Base-by-base conservation (phyloP, 129 eudicot genomes). In the Calendula officinalis region DNA sequence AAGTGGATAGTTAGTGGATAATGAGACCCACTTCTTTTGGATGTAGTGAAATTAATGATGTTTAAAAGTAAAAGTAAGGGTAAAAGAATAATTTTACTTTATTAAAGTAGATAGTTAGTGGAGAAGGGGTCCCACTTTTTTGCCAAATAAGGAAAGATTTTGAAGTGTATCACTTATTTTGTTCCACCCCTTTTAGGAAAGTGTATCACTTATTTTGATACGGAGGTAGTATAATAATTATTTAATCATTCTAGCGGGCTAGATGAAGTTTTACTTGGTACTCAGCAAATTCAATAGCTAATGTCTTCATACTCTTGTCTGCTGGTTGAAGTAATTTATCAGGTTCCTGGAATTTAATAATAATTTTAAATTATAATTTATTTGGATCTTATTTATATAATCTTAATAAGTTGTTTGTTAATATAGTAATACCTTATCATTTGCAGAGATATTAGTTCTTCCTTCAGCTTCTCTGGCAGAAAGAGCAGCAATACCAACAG, bases 391-490 rank as follows among this genome's bases (percentile, higher is more conserved):
- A 2, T 16, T 52, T 38, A 51, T n/a, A 66, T 66, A 22, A 50
- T 50, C 37, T 52, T 66, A 53, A 22, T 35, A 68, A 17, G 17
- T 8, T 55, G 12, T 64, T 11, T 27, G 36, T 66, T 12, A 11
- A 45, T 34, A 32, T 12, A 11, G 39, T 34, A 32, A 59, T 73
- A 87, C 98, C 96, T 91, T 91, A 59, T 91, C 98, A 13, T 88
- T 94, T 14, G 88, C 83, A 41, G 86, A 78, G 13, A 80, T 72
- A 71, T 87, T 91, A 65, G 86, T 77, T 77, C 98, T 84, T 75
- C 98, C 98, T 82, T 87, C 98, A 67, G 96, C 90, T 53, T 91
- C 98, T 77, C 98, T 76, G 61, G 94, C 94, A 66, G 98, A 91
- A 84, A 91, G 96, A 61, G 96, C 89, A 13, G 94, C 94, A 63